A percentile compares a stretch with the other conserved stretches of the same genome.
phyloP scores from a whole-genome alignment of 2,329 filamentous ascomycete genomes.

The Arachnopeziza araneosa region DNA sequence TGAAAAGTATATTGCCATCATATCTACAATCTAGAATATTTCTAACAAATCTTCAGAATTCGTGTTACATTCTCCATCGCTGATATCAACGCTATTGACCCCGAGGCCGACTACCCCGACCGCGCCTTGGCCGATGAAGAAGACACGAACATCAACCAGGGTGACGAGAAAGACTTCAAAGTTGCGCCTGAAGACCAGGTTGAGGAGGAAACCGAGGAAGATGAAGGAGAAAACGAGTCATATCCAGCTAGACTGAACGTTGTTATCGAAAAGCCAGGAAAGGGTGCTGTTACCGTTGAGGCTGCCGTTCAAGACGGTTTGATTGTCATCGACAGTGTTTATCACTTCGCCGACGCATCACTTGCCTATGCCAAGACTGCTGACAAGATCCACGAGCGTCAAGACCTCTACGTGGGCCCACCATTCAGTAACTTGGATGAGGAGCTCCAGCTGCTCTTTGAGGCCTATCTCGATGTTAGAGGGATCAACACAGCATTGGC shows the following conservation, averaged over 20 bases:
- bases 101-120: constrained; percentile 51
- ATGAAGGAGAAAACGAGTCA: constrained; percentile 44
- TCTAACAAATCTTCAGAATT: constrained; percentile 46
- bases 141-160: constrained; percentile 38
- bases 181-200: constrained; percentile 48
- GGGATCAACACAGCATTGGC: constrained; percentile 84
- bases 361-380: constrained; percentile 71
- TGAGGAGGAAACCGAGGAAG: constrained; percentile 50
- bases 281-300: constrained; percentile 82
- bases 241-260: constrained; percentile 83
- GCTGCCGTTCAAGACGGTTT: constrained; percentile 79
- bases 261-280: constrained; percentile 79
- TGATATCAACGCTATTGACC: constrained; percentile 65
- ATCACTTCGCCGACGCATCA: constrained; percentile 74
- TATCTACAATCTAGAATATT: constrained; percentile 31
- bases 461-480: constrained; percentile 91
- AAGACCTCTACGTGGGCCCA: constrained; percentile 81
- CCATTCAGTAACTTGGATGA: constrained; percentile 93
- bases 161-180: constrained; percentile 51
- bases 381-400: constrained; percentile 70
- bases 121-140: constrained; percentile 48
- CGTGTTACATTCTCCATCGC: constrained; percentile 79
- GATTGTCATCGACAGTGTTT: constrained; percentile 85
- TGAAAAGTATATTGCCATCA: constrained; percentile 62
- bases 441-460: constrained; percentile 86